A percentile compares a stretch with the other conserved stretches of the same genome.
Conservation (phyloP, 164 flowering plant species). For the Chimonanthus praecox region DNA sequence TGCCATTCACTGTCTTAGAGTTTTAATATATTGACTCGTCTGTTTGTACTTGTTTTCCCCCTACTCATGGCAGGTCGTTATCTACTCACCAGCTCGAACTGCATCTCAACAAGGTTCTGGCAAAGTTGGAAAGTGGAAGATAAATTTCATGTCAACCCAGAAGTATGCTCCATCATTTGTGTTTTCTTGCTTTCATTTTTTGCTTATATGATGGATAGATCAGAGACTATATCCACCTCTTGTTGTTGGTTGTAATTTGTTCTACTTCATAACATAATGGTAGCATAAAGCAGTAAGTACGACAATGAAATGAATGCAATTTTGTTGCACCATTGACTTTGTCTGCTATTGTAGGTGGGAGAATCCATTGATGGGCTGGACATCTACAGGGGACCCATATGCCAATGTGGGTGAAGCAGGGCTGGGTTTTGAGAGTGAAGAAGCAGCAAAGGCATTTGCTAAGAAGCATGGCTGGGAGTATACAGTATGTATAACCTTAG, state of each 20-base stretch:
- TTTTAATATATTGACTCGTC: no score
- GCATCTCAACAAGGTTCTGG: slow-evolving; percentile 98
- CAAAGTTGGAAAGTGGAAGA: slow-evolving; percentile 92
- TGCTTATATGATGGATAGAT: neutral
- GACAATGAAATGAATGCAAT: neutral
- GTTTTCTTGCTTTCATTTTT: neutral
- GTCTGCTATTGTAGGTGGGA: slow-evolving; percentile 64
- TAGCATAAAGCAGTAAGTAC: no score
- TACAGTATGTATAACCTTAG: slow-evolving; percentile 37
- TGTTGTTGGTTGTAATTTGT: no score
- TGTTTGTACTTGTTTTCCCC: neutral
- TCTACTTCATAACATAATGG: no score
- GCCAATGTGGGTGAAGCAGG: slow-evolving; percentile 93
- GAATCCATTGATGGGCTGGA: slow-evolving; percentile 99
- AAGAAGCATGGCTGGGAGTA: slow-evolving; percentile 94
- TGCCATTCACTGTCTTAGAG: no score
- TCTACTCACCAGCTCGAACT: slow-evolving; percentile 90
- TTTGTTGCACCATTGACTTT: neutral
- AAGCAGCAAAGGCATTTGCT: slow-evolving; percentile 79
- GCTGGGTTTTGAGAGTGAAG: slow-evolving; percentile 72
- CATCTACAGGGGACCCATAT: slow-evolving; percentile 98
- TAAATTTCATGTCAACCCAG: slow-evolving; percentile 90
- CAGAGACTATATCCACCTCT: no score
- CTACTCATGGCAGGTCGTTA: slow-evolving; percentile 52
- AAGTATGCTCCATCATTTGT: slow-evolving; percentile 46